Evolutionary conservation across 805 yeast species (phyloP).

Genomic region (Candida taoyuanica): DNA sequence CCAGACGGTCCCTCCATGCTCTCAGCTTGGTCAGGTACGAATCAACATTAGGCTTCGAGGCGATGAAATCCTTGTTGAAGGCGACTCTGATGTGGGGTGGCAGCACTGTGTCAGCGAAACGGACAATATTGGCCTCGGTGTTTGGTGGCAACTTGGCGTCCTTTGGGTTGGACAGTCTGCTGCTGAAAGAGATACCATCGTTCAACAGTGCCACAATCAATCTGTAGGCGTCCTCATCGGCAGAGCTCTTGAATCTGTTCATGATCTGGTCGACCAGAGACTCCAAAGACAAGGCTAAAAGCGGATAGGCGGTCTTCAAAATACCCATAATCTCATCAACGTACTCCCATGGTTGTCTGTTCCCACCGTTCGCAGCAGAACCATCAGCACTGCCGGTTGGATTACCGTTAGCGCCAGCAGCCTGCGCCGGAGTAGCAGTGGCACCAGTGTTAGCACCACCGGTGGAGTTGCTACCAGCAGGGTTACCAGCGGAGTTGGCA

Average conservation of each 20-base stretch:
- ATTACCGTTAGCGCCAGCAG: conserved; percentile 1
- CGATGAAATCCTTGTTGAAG: conserved; percentile 86
- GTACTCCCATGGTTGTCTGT: conserved; percentile 89
- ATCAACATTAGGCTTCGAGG: conserved; percentile 83
- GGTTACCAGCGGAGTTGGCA: conserved; percentile 2
- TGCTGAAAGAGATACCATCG: conserved; percentile 89
- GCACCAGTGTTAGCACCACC: conserved; percentile 1
- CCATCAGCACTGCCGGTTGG: not conserved
- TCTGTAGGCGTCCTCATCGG: conserved; percentile 95
- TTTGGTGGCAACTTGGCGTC: conserved; percentile 89
- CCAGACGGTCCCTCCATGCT: conserved; percentile 89
- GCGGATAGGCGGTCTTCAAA: conserved; percentile 92
- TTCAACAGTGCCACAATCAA: conserved; percentile 86
- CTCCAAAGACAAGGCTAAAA: conserved; percentile 87
- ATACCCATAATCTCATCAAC: conserved; percentile 92
- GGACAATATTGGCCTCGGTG: conserved; percentile 80
- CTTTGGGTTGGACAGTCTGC: conserved; percentile 79
- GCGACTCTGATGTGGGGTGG: conserved; percentile 87
- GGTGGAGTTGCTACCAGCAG: not conserved
- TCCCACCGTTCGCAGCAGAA: conserved; percentile 18
- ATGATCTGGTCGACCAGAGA: conserved; percentile 93
- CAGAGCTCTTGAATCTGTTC: conserved; percentile 87
- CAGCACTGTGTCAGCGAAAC: conserved; percentile 89
- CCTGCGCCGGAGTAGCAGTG: too few species aligned
- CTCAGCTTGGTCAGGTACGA: conserved; percentile 78